Conservation (phyloP, 495 filamentous ascomycete genomes). For the Penicillium samsonianum region DNA sequence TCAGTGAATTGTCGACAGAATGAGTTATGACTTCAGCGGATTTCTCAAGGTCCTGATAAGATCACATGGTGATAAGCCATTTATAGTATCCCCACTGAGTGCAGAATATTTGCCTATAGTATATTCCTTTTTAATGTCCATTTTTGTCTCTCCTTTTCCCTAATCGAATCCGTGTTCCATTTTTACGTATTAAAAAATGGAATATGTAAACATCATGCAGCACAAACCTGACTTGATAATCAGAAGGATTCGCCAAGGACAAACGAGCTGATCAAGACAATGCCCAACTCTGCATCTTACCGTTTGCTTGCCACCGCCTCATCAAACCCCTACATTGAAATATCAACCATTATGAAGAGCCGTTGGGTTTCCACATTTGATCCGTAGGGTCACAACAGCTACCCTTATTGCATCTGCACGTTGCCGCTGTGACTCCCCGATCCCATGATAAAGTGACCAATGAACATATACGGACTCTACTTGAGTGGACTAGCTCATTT, state of each 20-base stretch:
- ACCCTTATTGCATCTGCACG: slow-evolving; percentile 15
- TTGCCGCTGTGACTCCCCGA: slow-evolving; percentile 16
- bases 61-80: slow-evolving; percentile 19
- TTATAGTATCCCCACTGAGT: not conserved
- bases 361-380: slow-evolving; percentile 2
- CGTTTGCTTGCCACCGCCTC: slow-evolving; percentile 5
- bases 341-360: not conserved
- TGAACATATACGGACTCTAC: not conserved
- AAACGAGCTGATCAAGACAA: slow-evolving; percentile 1
- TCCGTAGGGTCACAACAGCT: slow-evolving; percentile 4
- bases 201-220: not conserved
- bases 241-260: slow-evolving; percentile 5
- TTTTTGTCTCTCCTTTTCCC: not conserved
- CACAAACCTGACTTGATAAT: not conserved
- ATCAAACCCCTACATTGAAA: not conserved
- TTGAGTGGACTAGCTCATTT: not conserved
- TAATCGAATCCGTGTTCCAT: not conserved
- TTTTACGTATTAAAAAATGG: not conserved
- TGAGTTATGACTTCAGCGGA: slow-evolving; percentile 16
- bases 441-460: slow-evolving; percentile 8
- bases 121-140: not conserved
- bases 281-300: slow-evolving; percentile 6
- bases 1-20: not conserved
- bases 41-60: slow-evolving; percentile 17
- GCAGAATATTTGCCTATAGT: not conserved